Base-by-base conservation (phyloP, 768 basidiomycete species). In the Hirschioporus abietinus region DNA sequence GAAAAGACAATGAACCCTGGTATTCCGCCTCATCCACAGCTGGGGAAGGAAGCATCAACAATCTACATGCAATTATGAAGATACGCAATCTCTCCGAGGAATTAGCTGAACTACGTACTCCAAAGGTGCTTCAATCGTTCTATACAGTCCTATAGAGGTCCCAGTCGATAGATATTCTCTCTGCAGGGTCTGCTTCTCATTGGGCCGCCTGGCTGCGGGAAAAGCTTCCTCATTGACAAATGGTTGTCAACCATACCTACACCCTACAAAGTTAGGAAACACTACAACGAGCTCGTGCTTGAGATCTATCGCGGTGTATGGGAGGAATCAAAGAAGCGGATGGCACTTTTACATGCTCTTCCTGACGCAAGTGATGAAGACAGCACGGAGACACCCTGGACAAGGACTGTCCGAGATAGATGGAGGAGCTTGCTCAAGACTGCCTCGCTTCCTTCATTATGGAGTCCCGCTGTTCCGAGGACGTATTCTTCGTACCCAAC, bases 241-340 rank as follows among this genome's bases (percentile, higher is more conserved):
- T 87, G 86, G 82, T 84, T 80, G 72, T 73, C 81, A n/a, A 74
- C 81, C 24, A 69, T 88, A 1, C 84, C 84, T 0, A 83, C 84
- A 0, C 78, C 77, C 15, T 79, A 82, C 75, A 88, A 88, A 74
- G 76, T 79, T 5, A 80, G 86, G 52, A 82, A 82, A 65, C 86
- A 87, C 73, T 87, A 87, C 72, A 84, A 80, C 72, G 78, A 84
- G 65, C 81, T 87, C 68, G 81, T 86, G 0, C 76, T 88, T 2
- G 82, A 82, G 36, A 76, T 88, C 7, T 87, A 86, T 71, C 80
- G 81, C 24, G 83, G 78, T 18, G 83, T 85, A 0, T 86, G 84
- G 79, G 78, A 79, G 42, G 83, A 84, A 70, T 82, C 84, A 10
- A 76, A 81, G 67, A 71, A 73, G 20, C 73, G 82, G 64, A 76